These are phyloP conservation scores for Pestalotiopsis sp. DNA, from an alignment of 2,329 filamentous ascomycete genomes.

Conservation along the genomic window DNA sequence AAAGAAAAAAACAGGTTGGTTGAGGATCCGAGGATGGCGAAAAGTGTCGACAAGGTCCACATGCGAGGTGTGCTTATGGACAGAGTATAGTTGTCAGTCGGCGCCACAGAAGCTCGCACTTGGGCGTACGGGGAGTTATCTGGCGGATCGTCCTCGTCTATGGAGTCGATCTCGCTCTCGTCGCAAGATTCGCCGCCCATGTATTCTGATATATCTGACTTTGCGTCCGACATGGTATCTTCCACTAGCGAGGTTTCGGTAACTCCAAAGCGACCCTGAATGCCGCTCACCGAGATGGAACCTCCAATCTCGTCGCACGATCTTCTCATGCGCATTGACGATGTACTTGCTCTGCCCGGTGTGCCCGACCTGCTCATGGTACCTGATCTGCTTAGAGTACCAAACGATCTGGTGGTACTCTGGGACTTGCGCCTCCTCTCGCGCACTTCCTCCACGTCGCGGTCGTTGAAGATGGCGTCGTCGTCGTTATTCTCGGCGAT, in stretches of 20 bases:
- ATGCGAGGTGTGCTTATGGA: conserved; percentile 88
- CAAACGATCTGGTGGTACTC: conserved; percentile 24
- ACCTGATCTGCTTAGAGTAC: conserved; percentile 24
- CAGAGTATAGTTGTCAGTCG: conserved; percentile 74
- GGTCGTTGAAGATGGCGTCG: conserved; percentile 27
- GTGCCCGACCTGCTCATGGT: conserved; percentile 22
- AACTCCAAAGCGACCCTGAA: conserved; percentile 57
- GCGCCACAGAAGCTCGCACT: conserved; percentile 77
- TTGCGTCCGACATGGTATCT: conserved; percentile 45
- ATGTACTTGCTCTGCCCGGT: conserved; percentile 26
- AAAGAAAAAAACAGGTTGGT: conserved; percentile 89
- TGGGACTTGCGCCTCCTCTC: conserved; percentile 25
- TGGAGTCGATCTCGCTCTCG: conserved; percentile 30
- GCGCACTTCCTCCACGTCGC: conserved; percentile 22
- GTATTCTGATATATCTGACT: conserved; percentile 31
- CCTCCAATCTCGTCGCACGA: conserved; percentile 54
- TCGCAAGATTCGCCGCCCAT: conserved; percentile 37
- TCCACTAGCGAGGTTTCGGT: conserved; percentile 49
- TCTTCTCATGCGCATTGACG: conserved; percentile 30
- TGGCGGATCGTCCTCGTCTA: conserved; percentile 52
- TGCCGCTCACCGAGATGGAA: conserved; percentile 52
- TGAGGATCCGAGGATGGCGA: conserved; percentile 79
- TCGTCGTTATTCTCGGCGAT: conserved; percentile 23
- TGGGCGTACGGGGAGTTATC: conserved; percentile 79
- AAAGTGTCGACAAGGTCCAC: conserved; percentile 81